A percentile compares a stretch with the other conserved stretches of the same genome.
Evolutionary conservation across 1,284 basidiomycete species (phyloP).

Genomic region (Cryptococcus floricola): DNA sequence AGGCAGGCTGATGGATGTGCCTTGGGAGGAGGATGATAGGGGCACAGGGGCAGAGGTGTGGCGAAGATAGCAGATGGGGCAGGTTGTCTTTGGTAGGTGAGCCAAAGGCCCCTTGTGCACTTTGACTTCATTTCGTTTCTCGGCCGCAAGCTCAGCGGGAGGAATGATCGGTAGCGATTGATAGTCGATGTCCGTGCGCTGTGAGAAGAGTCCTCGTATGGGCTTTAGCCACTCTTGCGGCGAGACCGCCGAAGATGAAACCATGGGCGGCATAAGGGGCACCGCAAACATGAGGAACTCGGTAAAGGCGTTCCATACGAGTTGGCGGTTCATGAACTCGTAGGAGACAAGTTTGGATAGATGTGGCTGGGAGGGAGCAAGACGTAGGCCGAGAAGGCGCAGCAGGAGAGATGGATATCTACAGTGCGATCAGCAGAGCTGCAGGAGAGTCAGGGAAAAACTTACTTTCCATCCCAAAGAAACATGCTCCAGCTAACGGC

Average conservation of each 20-base stretch:
- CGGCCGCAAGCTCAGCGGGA: neutral
- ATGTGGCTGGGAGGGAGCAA: conserved; percentile 69
- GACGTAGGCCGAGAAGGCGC: conserved; percentile 70
- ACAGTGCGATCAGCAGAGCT: neutral
- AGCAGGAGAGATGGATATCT: conserved; percentile 85
- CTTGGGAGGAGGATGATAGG: conserved; percentile 20
- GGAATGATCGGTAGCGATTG: conserved; percentile 19
- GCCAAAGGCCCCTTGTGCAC: conserved; percentile 36
- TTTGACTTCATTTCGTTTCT: neutral
- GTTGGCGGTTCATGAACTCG: conserved; percentile 98
- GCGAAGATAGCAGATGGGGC: conserved; percentile 50
- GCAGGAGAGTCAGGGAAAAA: neutral
- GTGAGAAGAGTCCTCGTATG: conserved; percentile 22
- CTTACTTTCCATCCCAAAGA: conserved; percentile 75
- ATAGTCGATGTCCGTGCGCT: conserved; percentile 29
- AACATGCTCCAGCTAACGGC: conserved; percentile 78
- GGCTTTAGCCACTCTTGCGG: conserved; percentile 51
- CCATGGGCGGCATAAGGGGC: conserved; percentile 68
- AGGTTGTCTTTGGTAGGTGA: conserved; percentile 41
- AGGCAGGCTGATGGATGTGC: conserved; percentile 23
- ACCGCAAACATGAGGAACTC: conserved; percentile 93
- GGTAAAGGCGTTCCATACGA: conserved; percentile 98
- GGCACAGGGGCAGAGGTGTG: conserved; percentile 24
- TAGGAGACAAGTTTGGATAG: conserved; percentile 86
- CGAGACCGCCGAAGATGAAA: conserved; percentile 51